A percentile compares a stretch with the other conserved stretches of the same genome.
Evolutionary conservation across 352 stramenopile species (phyloP).

Genomic region (Globisporangium megalacanthum): DNA sequence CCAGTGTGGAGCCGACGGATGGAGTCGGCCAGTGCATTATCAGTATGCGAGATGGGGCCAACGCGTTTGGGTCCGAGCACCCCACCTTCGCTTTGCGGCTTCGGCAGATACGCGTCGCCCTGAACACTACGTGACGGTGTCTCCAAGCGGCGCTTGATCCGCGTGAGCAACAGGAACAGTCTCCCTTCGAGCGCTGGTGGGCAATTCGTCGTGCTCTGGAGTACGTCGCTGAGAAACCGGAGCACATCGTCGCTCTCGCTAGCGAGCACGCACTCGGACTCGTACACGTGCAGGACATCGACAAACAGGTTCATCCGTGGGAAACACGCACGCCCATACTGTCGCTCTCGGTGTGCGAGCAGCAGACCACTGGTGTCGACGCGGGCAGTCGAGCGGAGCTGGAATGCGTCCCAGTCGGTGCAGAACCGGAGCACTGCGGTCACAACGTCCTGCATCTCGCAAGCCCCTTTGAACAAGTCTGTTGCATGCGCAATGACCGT

Average conservation of each 20-base stretch:
- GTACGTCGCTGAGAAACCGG: conserved; percentile 22
- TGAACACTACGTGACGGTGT: not conserved
- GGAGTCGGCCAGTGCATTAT: conserved; percentile 20
- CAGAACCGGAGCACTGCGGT: conserved; percentile 7
- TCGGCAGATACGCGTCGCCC: not conserved
- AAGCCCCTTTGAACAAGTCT: not conserved
- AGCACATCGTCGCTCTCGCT: conserved; percentile 23
- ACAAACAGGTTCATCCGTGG: conserved; percentile 22
- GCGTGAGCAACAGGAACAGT: conserved; percentile 27
- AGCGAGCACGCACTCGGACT: conserved; percentile 12
- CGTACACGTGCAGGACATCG: conserved; percentile 31
- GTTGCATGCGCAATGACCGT: conserved; percentile 1
- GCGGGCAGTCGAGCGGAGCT: conserved; percentile 14
- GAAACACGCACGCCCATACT: conserved; percentile 22
- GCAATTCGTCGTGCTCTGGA: conserved; percentile 31
- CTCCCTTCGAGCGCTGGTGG: conserved; percentile 22
- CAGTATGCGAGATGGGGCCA: conserved; percentile 23
- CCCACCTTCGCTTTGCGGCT: not conserved
- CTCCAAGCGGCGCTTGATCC: conserved; percentile 18
- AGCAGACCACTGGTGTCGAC: not conserved
- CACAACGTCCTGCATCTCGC: not conserved
- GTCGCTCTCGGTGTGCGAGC: not conserved
- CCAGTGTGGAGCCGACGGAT: conserved; percentile 24
- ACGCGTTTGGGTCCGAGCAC: not conserved
- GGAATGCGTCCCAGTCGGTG: conserved; percentile 15